Evolutionary conservation across 2,329 filamentous ascomycete species (phyloP).

Genomic region (Pyricularia grisea): DNA sequence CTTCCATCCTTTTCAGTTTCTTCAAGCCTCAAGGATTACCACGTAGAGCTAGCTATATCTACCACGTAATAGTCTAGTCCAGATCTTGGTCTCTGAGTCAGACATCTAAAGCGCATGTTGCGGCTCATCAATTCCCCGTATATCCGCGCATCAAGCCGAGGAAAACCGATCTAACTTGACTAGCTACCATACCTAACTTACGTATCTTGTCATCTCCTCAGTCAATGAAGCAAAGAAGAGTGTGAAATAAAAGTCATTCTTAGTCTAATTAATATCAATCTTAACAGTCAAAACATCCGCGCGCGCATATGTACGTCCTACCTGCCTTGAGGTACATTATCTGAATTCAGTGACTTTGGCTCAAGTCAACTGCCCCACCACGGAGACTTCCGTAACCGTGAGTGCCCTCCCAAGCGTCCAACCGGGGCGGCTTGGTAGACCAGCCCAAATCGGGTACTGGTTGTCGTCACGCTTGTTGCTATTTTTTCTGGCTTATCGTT

Average conservation of each 20-base stretch:
- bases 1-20: not conserved
- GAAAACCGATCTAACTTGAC: not conserved
- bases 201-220: not conserved
- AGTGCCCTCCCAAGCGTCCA: not conserved
- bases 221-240: not conserved
- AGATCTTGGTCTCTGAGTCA: not conserved
- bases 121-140: not conserved
- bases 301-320: not conserved
- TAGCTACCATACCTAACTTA: no score
- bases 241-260: not conserved
- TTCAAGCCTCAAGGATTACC: not conserved
- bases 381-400: not conserved
- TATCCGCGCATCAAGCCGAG: not conserved
- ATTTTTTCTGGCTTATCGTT: not conserved
- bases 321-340: not conserved
- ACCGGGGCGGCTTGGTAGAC: not conserved
- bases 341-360: not conserved
- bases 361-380: not conserved
- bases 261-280: not conserved
- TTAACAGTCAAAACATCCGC: not conserved
- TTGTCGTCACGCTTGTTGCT: not conserved
- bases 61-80: not conserved
- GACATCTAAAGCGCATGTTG: not conserved
- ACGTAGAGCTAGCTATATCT: no score
- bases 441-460: not conserved